Evolutionary conservation across 73 alveolate species (phyloP).

Genomic region (Effrenium voratum): DNA sequence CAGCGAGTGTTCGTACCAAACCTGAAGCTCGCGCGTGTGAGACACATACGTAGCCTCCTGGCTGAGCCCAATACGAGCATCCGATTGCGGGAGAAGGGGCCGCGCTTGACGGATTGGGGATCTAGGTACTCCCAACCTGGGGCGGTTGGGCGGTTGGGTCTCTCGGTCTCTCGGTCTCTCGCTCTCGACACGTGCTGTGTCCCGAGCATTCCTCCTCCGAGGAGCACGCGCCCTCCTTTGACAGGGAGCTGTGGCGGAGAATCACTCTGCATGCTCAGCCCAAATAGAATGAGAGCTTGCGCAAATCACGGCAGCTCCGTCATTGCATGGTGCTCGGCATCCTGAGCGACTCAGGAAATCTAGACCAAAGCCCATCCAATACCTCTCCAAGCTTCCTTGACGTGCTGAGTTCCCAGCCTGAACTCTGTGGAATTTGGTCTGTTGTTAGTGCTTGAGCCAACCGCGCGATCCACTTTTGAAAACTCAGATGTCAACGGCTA

Average conservation of each 20-base stretch:
- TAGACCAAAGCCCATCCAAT: neutral
- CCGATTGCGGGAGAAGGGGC: constrained; percentile 81
- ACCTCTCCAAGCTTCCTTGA: too few species aligned
- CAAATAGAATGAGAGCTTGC: neutral
- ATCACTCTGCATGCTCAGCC: neutral
- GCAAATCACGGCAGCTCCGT: neutral
- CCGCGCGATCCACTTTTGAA: too few species aligned
- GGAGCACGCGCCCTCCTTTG: constrained; percentile 59
- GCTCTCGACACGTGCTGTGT: neutral
- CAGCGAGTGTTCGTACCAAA: constrained; percentile 71
- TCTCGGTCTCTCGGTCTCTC: neutral
- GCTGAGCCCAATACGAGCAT: constrained; percentile 12
- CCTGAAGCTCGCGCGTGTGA: neutral
- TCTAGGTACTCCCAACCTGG: constrained; percentile 80
- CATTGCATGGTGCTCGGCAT: constrained; percentile 48
- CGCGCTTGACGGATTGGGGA: constrained; percentile 74
- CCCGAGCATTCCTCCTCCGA: constrained; percentile 56
- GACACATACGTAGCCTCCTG: neutral
- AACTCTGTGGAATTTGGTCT: too few species aligned
- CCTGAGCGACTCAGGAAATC: neutral
- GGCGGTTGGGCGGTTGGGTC: neutral
- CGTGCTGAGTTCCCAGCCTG: neutral
- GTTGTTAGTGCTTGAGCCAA: neutral
- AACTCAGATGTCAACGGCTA: too few species aligned
- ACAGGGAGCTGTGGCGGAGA: neutral